Evolutionary conservation across 1,284 basidiomycete genomes (phyloP), one percentile per base, ranked within the genome.

Genomic region (Boletellus dicymbophilus): DNA sequence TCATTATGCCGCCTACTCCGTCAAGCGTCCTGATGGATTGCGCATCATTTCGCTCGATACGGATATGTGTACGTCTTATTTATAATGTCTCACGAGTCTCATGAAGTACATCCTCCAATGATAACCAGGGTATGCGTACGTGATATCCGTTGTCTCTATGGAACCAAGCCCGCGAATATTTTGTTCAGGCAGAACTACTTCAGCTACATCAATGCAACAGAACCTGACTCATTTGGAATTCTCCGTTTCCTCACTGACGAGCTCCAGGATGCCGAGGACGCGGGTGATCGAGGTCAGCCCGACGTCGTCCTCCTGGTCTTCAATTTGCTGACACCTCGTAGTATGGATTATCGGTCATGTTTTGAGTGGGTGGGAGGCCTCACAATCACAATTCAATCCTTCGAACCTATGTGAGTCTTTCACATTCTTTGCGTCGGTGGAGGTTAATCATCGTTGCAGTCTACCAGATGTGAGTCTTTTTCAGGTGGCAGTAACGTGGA

Each of bases 241-340:
- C 72, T 92, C 43, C 76, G 85, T 16, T 91, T 85, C 72, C 62
- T 92, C 50, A 90, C 89, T 4, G 84, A 90, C 55, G 87, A 92
- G 63, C 74, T 91, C n/a, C 85, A 90, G 63, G 81, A 75, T 44
- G 83, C 85, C 7, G 86, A 88, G 65, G 85, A 88, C 58, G 72
- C 74, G 13, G 80, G 82, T 3, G 82, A 87, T 45, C 69, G 82
- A 65, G 84, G 84, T 81, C 25, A 25, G 62, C 47, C 22, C 26
- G 37, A 27, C 25, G 8, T 7, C 15, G 12, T 40, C 20, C 6
- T 21, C n/a, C 16, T n/a, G 26, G 18, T 16, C 6, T 3, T 40
- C 15, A 18, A 31, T 34, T 16, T 16, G 34, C 26, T 22, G 8
- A 40, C n/a, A 28, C 9, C 1, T 2, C 31, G 23, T 13, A 88